Percentiles rank a stretch among this genome's conserved stretches.
These are phyloP conservation scores for Annulohypoxylon bovei DNA, from an alignment of 495 filamentous ascomycete species.

Conservation along the genomic window DNA sequence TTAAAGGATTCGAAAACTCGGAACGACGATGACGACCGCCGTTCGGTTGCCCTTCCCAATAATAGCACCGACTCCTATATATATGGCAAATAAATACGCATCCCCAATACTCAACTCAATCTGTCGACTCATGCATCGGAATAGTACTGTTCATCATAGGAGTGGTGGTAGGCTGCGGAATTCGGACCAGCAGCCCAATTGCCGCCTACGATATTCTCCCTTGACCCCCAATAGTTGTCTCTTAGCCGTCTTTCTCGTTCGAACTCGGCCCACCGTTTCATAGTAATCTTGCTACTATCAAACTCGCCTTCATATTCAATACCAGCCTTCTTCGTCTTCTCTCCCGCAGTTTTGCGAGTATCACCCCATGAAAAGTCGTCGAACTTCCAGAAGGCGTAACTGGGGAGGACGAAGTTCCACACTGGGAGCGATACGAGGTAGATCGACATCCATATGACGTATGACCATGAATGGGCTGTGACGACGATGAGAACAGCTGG, in stretches of 20 bases:
- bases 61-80: slow-evolving; percentile 24
- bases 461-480: slow-evolving; percentile 93
- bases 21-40: slow-evolving; percentile 5
- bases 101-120: slow-evolving; percentile 10
- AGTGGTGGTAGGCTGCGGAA: slow-evolving; percentile 49
- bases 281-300: slow-evolving; percentile 96
- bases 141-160: slow-evolving; percentile 61
- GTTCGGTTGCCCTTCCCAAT: slow-evolving; percentile 7
- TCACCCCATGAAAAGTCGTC: slow-evolving; percentile 99
- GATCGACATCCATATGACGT: slow-evolving; percentile 96
- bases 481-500: slow-evolving; percentile 93
- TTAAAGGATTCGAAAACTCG: slow-evolving; percentile 17
- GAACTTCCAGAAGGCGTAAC: slow-evolving; percentile 99
- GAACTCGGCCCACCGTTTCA: slow-evolving; percentile 98
- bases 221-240: slow-evolving; percentile 60
- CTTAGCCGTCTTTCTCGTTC: slow-evolving; percentile 66
- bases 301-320: slow-evolving; percentile 95
- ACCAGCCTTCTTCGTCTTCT: slow-evolving; percentile 80
- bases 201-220: slow-evolving; percentile 55
- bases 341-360: slow-evolving; percentile 93
- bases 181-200: slow-evolving; percentile 40
- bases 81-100: slow-evolving; percentile 26
- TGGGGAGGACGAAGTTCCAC: slow-evolving; percentile 97
- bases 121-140: slow-evolving; percentile 54
- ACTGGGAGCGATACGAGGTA: slow-evolving; percentile 93